Conservation (phyloP, 495 filamentous ascomycete genomes). For the Aspergillus conjunctus region DNA sequence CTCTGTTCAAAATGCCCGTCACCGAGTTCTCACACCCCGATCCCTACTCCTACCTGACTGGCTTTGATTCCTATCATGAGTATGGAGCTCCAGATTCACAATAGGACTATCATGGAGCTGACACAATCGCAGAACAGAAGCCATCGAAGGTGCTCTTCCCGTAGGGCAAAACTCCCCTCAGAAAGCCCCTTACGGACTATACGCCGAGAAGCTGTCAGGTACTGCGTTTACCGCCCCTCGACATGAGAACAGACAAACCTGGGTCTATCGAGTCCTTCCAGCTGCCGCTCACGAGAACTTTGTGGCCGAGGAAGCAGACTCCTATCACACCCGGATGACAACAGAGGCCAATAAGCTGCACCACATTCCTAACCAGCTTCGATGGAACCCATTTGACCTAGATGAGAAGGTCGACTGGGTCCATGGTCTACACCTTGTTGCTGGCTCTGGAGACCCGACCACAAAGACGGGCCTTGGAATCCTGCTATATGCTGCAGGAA, state of each 20-base stretch:
- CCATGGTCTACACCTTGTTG: slow-evolving; percentile 72
- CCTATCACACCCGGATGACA: slow-evolving; percentile 56
- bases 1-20: slow-evolving; percentile 50
- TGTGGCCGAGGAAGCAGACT: slow-evolving; percentile 52
- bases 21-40: slow-evolving; percentile 57
- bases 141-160: slow-evolving; percentile 61
- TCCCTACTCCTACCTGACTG: slow-evolving; percentile 60
- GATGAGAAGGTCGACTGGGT: slow-evolving; percentile 77
- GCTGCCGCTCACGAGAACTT: slow-evolving; percentile 81
- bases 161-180: slow-evolving; percentile 84
- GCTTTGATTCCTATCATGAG: slow-evolving; percentile 63
- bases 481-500: slow-evolving; percentile 78
- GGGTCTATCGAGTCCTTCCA: slow-evolving; percentile 92
- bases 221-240: slow-evolving; percentile 92
- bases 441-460: slow-evolving; percentile 80
- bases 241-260: slow-evolving; percentile 85
- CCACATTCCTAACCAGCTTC: slow-evolving; percentile 81
- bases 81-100: slow-evolving; percentile 29
- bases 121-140: slow-evolving; percentile 43
- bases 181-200: slow-evolving; percentile 80
- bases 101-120: slow-evolving; percentile 1
- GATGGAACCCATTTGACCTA: slow-evolving; percentile 88
- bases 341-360: slow-evolving; percentile 56
- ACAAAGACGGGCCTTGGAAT: slow-evolving; percentile 81
- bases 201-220: slow-evolving; percentile 91